phyloP scores from a whole-genome alignment of 202 grass and related monocot genomes.

The Zoysia matrella region DNA sequence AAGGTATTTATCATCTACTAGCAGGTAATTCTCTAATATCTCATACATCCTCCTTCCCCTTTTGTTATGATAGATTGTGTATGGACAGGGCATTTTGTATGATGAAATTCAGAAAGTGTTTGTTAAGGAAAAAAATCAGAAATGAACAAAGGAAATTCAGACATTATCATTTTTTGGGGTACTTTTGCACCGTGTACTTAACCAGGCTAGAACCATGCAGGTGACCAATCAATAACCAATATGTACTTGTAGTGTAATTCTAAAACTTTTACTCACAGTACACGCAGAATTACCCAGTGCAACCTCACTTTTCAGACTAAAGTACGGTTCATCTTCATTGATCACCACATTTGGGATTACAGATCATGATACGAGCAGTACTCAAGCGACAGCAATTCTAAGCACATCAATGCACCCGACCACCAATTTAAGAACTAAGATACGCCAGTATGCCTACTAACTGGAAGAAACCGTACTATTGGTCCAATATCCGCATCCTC shows the following conservation, averaged over 20 bases:
- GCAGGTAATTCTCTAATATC: background rate
- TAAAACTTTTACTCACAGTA: background rate
- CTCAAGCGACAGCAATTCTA: background rate
- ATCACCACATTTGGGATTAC: background rate
- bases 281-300: background rate
- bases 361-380: background rate
- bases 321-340: background rate
- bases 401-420: constrained; percentile 13
- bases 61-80: background rate
- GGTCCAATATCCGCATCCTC: constrained; percentile 53
- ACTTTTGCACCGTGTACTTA: background rate
- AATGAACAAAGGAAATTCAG: background rate
- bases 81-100: background rate
- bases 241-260: background rate
- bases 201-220: background rate
- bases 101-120: constrained; percentile 12
- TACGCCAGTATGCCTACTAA: constrained; percentile 9
- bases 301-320: background rate
- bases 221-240: background rate
- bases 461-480: constrained; percentile 34
- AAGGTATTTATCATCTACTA: constrained; percentile 3
- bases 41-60: background rate
- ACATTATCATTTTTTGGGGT: background rate
- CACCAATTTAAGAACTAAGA: constrained; percentile 8
- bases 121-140: background rate